Base-by-base conservation (phyloP, 345 rosid species). In the Leavenworthia alabamica region DNA sequence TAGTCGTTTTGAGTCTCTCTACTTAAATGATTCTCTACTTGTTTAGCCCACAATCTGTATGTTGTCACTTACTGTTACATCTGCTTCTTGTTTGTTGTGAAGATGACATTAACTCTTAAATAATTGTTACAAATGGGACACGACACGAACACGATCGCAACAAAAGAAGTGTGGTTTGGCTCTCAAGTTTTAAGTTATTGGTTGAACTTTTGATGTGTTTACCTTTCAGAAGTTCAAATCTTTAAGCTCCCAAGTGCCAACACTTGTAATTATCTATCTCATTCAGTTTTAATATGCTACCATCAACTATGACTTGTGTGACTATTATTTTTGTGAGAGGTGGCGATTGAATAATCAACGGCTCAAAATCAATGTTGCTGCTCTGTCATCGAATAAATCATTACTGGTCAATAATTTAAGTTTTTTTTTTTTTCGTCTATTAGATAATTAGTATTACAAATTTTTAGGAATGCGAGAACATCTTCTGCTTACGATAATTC, bases 91-190 rank as follows among this genome's bases (percentile, higher is more conserved):
- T 59, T 59, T 68, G 73, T 32, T 50, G 53, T 32, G 53, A 50
- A 50, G 58, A 67, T 57, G 49, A 56, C 64, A 67, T 67, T 40
- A 58, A 8, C 14, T 67, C 32, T 16, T 2, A 40, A 59, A 67
- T 50, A 49, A 49, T 43, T 5, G 23, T 51, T 64, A 51, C 68
- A 40, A 29, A 9, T 10, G n/a, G 43, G 23, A 8, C 22, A 14
- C 15, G 12, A 5, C 33, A 4, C 23, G 33, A 16, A 41, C 56
- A n/a, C 15, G 12, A 5, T 46, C 7, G 33, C 44, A 16, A 41
- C 56, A n/a, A 7, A 58, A 20, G 22, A 20, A 20, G 22, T 20
- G 2, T 20, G 2, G 22, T 20, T 37, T 2, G n/a, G 46, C 13
- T 13, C 13, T 13, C 8, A 7, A 12, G 43, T 6, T 2, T 35